Evolutionary conservation across 2,329 filamentous ascomycete species (phyloP).

Genomic region (Arthroderma sp.): DNA sequence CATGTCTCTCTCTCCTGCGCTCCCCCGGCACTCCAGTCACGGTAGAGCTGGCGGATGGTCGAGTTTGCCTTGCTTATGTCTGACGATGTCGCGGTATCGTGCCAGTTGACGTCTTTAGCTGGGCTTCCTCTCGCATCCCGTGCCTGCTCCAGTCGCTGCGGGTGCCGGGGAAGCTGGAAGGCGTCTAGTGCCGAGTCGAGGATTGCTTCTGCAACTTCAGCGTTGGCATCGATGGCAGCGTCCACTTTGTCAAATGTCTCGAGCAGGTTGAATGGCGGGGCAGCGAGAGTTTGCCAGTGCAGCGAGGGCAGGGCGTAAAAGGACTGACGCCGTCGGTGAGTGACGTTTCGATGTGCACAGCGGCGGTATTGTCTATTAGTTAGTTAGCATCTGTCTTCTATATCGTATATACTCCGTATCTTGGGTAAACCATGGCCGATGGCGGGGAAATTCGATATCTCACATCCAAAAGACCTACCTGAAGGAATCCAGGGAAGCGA

Average conservation of each 20-base stretch:
- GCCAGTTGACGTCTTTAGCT: slow-evolving; percentile 45
- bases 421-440: neutral
- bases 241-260: slow-evolving; percentile 69
- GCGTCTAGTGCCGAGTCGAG: slow-evolving; percentile 55
- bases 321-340: slow-evolving; percentile 76
- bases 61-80: slow-evolving; percentile 88
- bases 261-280: slow-evolving; percentile 70
- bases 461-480: slow-evolving; percentile 47
- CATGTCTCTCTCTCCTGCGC: slow-evolving; percentile 60
- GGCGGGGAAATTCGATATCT: neutral
- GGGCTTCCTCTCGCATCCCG: slow-evolving; percentile 14
- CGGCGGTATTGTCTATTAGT: slow-evolving; percentile 64
- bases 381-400: slow-evolving; percentile 9
- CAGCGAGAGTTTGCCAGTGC: slow-evolving; percentile 73
- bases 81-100: slow-evolving; percentile 53
- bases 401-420: neutral
- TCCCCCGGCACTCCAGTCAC: slow-evolving; percentile 83
- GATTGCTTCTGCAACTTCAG: slow-evolving; percentile 68
- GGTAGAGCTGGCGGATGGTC: slow-evolving; percentile 84
- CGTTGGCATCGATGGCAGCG: slow-evolving; percentile 78
- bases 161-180: slow-evolving; percentile 45
- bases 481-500: slow-evolving; percentile 77
- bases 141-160: slow-evolving; percentile 12
- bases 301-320: slow-evolving; percentile 80
- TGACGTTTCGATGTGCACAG: slow-evolving; percentile 77